Evolutionary conservation across 768 basidiomycete genomes (phyloP).

Genomic region (Chalciporus pseudorubinellus): DNA sequence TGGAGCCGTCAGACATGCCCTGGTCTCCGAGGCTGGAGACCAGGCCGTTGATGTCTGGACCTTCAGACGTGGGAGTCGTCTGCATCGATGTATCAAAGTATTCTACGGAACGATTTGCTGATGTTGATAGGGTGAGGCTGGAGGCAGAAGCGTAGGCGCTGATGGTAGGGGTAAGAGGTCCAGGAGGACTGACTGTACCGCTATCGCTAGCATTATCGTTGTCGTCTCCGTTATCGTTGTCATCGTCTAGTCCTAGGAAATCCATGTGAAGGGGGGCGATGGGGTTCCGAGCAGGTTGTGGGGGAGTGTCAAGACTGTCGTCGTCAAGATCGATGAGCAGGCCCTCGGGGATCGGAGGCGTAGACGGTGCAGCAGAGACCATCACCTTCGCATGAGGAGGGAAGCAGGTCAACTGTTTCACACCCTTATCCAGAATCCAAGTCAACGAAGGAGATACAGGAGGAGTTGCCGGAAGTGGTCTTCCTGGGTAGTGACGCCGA

Average conservation of each 20-base stretch:
- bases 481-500: conserved; percentile 32
- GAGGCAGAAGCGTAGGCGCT: conserved; percentile 28
- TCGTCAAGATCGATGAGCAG: conserved; percentile 58
- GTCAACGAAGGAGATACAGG: conserved; percentile 33
- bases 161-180: conserved; percentile 32
- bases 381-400: conserved; percentile 17
- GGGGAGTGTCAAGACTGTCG: conserved; percentile 27
- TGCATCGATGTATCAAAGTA: conserved; percentile 28
- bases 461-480: conserved; percentile 33
- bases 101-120: conserved; percentile 23
- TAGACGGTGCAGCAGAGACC: conserved; percentile 19
- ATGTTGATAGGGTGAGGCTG: conserved; percentile 26
- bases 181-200: conserved; percentile 32
- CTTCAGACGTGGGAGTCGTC: conserved; percentile 31
- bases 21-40: conserved; percentile 54
- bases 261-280: conserved; percentile 21
- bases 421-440: conserved; percentile 34
- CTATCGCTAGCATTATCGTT: conserved; percentile 29
- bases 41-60: conserved; percentile 65
- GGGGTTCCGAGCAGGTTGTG: conserved; percentile 8
- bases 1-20: conserved; percentile 42
- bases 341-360: conserved; percentile 46
- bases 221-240: conserved; percentile 14
- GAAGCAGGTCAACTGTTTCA: conserved; percentile 5
- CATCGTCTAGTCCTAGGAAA: conserved; percentile 21